Evolutionary conservation across 2,329 filamentous ascomycete genomes (phyloP).

Genomic region (Penicillium olsonii): DNA sequence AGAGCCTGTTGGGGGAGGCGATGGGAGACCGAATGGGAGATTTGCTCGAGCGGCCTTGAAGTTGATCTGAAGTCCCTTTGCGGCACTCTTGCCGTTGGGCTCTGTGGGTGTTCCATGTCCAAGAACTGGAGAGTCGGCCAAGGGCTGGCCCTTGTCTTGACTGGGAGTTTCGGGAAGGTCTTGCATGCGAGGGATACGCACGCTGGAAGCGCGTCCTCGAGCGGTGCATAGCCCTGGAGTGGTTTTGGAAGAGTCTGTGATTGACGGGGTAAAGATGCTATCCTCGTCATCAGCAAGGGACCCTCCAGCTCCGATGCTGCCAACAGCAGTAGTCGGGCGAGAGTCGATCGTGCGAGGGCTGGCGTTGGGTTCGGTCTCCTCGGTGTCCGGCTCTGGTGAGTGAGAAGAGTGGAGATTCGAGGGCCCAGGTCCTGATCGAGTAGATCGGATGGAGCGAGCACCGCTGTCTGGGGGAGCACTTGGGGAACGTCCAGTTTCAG

Average conservation of each 20-base stretch:
- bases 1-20: constrained; percentile 29
- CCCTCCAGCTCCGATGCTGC: constrained; percentile 7
- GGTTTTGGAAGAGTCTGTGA: constrained; percentile 18
- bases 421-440: background rate
- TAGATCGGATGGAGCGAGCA: constrained; percentile 5
- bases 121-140: constrained; percentile 25
- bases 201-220: constrained; percentile 15
- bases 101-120: constrained; percentile 12
- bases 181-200: constrained; percentile 18
- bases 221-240: constrained; percentile 14
- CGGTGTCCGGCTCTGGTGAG: constrained; percentile 10
- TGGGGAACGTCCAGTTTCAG: constrained; percentile 18
- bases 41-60: constrained; percentile 14
- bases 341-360: constrained; percentile 3
- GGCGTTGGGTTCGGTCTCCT: background rate
- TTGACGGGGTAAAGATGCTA: constrained; percentile 1
- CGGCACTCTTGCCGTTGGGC: constrained; percentile 11
- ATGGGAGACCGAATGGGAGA: constrained; percentile 25
- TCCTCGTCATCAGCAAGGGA: constrained; percentile 11
- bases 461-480: constrained; percentile 10
- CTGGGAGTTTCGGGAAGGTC: constrained; percentile 13
- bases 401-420: constrained; percentile 5
- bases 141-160: constrained; percentile 7
- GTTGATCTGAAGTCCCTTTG: constrained; percentile 16
- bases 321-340: constrained; percentile 12